A percentile compares a stretch with the other conserved stretches of the same genome.
Conservation (phyloP, 345 rosid genomes). For the Lumnitzera littorea region DNA sequence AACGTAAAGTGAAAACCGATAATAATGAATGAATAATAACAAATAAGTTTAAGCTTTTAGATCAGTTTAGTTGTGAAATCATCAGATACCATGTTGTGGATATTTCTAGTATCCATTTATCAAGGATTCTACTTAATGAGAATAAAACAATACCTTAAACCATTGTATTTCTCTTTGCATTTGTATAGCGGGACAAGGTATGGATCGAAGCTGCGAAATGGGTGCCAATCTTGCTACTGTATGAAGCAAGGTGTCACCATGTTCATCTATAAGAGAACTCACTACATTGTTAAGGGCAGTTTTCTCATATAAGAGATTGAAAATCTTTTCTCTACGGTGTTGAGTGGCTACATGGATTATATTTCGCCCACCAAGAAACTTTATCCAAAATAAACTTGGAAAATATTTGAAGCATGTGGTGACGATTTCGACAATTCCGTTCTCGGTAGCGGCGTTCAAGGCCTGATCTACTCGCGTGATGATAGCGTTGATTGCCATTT, state of each 20-base stretch:
- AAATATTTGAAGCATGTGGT: not conserved
- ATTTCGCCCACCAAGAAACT: too few relatives aligned
- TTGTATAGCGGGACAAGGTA: slow-evolving; percentile 9
- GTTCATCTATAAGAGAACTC: too few relatives aligned
- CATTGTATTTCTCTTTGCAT: slow-evolving; percentile 15
- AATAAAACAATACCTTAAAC: slow-evolving; percentile 7
- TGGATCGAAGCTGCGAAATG: not conserved
- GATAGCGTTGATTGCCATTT: not conserved
- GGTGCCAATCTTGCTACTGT: not conserved
- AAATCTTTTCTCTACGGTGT: slow-evolving; percentile 1
- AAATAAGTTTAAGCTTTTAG: too few relatives aligned
- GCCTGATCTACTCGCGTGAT: not conserved
- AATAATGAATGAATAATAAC: too few relatives aligned
- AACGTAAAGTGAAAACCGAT: too few relatives aligned
- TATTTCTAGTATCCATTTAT: too few relatives aligned
- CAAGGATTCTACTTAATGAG: not conserved
- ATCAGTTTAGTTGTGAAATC: too few relatives aligned
- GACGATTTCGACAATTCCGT: not conserved
- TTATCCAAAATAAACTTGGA: not conserved
- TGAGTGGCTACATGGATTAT: not conserved
- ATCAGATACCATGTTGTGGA: too few relatives aligned
- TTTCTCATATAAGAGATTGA: not conserved
- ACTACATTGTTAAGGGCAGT: not conserved
- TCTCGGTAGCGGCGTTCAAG: not conserved
- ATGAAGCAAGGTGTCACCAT: not conserved